Base-by-base conservation (phyloP, 441 rosid genomes). In the Arabidopsis lyrata region DNA sequence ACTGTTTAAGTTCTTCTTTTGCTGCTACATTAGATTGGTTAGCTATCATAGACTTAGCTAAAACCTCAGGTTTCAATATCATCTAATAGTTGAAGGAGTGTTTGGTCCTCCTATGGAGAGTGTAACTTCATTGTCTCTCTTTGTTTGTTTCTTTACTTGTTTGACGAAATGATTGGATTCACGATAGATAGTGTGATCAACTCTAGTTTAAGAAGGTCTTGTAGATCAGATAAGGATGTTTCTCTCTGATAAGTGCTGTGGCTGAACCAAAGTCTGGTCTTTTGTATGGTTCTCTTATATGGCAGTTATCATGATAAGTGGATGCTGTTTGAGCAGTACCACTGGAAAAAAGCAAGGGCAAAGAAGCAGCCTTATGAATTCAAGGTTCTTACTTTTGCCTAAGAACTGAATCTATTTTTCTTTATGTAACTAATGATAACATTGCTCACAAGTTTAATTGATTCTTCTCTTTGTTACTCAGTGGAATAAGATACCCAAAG, bases 271-370 rank as follows among this genome's bases (percentile, higher is more conserved):
- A 32, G 63, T 34, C 5, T 11, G 3, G 11, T n/a, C n/a, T 39
- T 58, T 68, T 69, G 27, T 47, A 34, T 0, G 3, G 24, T 38
- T 32, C 63, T 75, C 35, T 66, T n/a, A 41, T 59, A 44, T 68
- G 79, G 88, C 81, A 93, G 98, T 71, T 93, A 91, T 84, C 98
- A 93, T 79, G 97, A 93, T 79, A 89, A 85, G 81, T 96, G 90
- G 42, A 84, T 91, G 86, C 72, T 93, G 63, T 90, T 88, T 53
- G 98, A 90, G 86, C 98, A 90, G 22, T 66, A 91, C 58, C 96
- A 88, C 61, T 93, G 97, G 96, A 89, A 91, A 82, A 81, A 89
- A 68, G 96, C 97, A 14, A 80, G 42, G 87, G 86, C 83, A 7
- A 87, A 88, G 87, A 86, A 85, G 0, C 79, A 89, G 83, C 96